Base-by-base conservation (phyloP, 2,329 filamentous ascomycete genomes). In the Neurospora sp. region DNA sequence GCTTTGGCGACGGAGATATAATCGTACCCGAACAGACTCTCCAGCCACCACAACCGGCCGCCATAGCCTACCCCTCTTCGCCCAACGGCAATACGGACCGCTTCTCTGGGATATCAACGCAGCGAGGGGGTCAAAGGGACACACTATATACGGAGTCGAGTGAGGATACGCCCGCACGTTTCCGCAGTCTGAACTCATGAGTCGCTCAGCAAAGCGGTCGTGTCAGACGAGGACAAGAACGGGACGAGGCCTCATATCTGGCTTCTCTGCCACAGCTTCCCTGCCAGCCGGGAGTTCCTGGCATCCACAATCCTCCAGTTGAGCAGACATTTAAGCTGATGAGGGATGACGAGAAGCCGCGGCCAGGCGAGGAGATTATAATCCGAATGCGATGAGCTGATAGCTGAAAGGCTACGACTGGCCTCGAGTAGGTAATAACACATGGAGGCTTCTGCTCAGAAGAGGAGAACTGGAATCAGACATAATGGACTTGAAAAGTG, bases 1-100 rank as follows among this genome's bases (percentile, higher is more conserved):
- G 87, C 7, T 90, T 90, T 72, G 88, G 88, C 19, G 87, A 90
- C 74, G 86, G 84, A 33, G 85, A 89, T 66, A 86, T 89, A 38
- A 82, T 87, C 39, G 77, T 85, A 36, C 81, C 82, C 5, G 58
- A 69, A 9, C 52, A 68, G 6, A 52, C 68, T 52, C 52, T 75
- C 62, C 67, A 68, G 6, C 79, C 78, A 38, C 73, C 78, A 70
- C 69, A 76, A 68, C 67, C 74, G 69, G 58, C 72, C 67, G 70
- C 73, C 19, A 10, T 71, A 52, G 70, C 67, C 68, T 43, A 68
- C 68, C 19, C 70, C 43, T 66, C 66, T 68, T 71, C 38, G 68
- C 33, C 73, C n/a, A 71, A 72, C 46, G 67, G 69, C 33, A 68
- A 68, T 38, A 66, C 70, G 6, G 33, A 68, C 9, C 78, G 79